Conservation (phyloP, 345 rosid species). For the Citrus medica region DNA sequence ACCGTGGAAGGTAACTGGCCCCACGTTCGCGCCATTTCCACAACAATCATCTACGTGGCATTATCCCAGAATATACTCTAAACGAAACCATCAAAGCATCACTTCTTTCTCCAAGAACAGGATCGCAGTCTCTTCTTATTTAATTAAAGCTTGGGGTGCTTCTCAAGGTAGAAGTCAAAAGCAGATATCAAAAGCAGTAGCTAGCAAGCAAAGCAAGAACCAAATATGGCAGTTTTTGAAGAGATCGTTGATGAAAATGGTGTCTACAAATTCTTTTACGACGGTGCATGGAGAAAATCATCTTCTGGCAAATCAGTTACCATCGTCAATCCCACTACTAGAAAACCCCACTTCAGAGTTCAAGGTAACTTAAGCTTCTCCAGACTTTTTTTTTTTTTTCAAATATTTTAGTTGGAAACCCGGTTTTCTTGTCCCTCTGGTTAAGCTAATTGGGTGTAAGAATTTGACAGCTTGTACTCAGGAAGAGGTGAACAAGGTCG, state of each 20-base stretch:
- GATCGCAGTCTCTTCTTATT: background rate
- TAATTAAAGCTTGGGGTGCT: background rate
- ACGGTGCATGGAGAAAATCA: conserved; percentile 33
- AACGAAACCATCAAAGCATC: background rate
- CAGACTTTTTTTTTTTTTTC: background rate
- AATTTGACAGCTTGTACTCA: conserved; percentile 31
- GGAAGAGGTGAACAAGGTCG: conserved; percentile 38
- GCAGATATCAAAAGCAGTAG: background rate
- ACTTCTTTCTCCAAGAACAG: background rate
- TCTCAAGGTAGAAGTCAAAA: background rate
- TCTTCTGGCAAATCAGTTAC: conserved; percentile 26
- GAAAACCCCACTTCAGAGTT: conserved; percentile 31
- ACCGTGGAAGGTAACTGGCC: background rate
- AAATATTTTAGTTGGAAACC: background rate
- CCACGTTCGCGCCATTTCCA: background rate
- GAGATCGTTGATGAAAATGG: conserved; percentile 28
- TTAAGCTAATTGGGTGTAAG: background rate
- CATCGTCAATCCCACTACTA: conserved; percentile 35
- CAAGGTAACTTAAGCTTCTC: conserved; percentile 21
- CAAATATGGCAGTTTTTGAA: conserved; percentile 35
- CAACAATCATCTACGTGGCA: background rate
- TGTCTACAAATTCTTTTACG: conserved; percentile 27
- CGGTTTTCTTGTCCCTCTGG: no score
- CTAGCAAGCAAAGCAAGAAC: background rate
- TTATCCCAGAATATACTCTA: no score